phyloP scores from a whole-genome alignment of 2,329 filamentous ascomycete species.

The Penicillium sclerotiorum region DNA sequence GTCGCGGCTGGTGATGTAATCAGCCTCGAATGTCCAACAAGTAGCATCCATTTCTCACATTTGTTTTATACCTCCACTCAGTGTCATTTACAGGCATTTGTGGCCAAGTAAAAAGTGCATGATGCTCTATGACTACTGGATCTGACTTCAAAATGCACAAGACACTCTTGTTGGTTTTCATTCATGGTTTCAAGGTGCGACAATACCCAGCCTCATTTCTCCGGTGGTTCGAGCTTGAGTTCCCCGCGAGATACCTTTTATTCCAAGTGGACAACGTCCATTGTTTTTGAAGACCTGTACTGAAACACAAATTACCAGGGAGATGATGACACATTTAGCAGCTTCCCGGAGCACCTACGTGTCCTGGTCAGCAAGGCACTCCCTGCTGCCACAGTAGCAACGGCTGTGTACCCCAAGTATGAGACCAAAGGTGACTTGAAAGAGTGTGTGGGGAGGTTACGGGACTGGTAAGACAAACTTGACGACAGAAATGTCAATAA shows the following conservation, averaged over 20 bases:
- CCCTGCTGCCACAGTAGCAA: conserved; percentile 44
- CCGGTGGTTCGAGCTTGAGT: neutral
- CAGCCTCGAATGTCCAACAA: too few species aligned
- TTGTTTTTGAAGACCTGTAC: neutral
- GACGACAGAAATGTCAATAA: neutral
- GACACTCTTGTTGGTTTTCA: conserved; percentile 51
- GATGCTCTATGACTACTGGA: conserved; percentile 4
- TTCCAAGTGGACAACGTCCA: too few species aligned
- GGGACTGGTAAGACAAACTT: conserved; percentile 48
- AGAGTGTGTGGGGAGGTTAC: conserved; percentile 48
- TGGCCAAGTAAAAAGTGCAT: conserved; percentile 2
- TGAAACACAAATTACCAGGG: conserved; percentile 37
- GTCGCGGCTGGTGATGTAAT: too few species aligned
- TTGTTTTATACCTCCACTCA: neutral
- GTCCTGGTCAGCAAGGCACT: conserved; percentile 46
- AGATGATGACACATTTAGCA: conserved; percentile 52
- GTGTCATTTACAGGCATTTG: neutral
- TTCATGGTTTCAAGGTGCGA: conserved; percentile 53
- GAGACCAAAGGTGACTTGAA: conserved; percentile 53
- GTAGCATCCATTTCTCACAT: neutral
- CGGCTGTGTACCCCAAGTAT: conserved; percentile 52
- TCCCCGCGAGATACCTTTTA: too few species aligned
- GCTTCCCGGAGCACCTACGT: conserved; percentile 49
- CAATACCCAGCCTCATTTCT: neutral
- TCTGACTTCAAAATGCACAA: conserved; percentile 42